Base-by-base conservation (phyloP, 2,329 filamentous ascomycete genomes). In the Aspergillus sp. region DNA sequence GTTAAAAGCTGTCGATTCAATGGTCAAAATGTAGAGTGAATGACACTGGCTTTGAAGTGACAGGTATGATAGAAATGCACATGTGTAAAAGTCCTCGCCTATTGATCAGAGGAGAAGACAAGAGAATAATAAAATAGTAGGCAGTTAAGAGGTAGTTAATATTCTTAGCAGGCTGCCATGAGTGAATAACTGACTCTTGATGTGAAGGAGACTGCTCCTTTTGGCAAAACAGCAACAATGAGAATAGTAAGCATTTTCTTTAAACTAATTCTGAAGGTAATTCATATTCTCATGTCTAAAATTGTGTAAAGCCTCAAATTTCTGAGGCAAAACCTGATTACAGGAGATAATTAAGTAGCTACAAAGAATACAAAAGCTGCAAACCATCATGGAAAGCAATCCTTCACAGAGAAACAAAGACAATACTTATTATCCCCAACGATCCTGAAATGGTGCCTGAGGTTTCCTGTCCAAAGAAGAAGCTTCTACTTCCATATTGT, bases 371-470 rank as follows among this genome's bases (percentile, higher is more conserved):
- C n/a, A 17, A 19, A 53, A 6, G n/a, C 35, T 11, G 15, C 46
- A 17, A 3, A 41, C 12, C 15, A 47, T 37, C 45, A 6, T n/a
- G 15, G 2, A 27, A 35, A 17, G 3, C 15, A 17, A 48, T 19
- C 45, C 15, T 31, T 19, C 45, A 21, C 27, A 17, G 27, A 21
- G 9, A 52, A 15, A 51, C 35, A 12, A 35, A 31, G 21, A 11
- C 31, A 15, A 48, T 31, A 31, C n/a, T 14, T 8, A 27, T 41
- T 40, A 62, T 17, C 6, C 53, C 17, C 50, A 62, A 8, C 69
- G 68, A 58, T 72, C 68, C 50, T 68, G 67, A 39, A 77, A 77
- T 14, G 75, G 75, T 17, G 73, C 73, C 51, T 64, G 47, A 4
- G 71, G 68, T 40, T 59, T 70, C 52, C 74, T 69, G 21, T 61